Evolutionary conservation across 2,329 filamentous ascomycete species (phyloP), one percentile per base, ranked within the genome.

Genomic region (Hymenoscyphus repandus): DNA sequence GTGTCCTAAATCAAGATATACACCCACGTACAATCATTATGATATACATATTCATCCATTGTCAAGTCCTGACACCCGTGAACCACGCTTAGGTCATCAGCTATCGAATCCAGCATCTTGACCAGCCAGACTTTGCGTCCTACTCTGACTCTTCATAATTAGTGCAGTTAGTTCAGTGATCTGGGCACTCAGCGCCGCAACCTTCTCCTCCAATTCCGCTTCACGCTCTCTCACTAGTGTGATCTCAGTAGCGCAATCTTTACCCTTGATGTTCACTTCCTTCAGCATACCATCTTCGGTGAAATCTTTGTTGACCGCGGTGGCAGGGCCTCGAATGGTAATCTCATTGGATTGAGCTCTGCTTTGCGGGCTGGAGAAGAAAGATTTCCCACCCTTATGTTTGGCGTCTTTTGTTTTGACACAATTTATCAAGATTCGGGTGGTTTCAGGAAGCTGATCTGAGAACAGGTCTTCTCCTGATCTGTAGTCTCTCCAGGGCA

Each of bases 91-190:
- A 27, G 22, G 22, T 7, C 22, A 27, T 40, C 38, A 40, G 11
- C 18, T n/a, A 40, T 18, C 15, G 18, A 40, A 40, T 20, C 38
- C 38, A 40, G 13, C 38, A 17, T 27, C 22, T 4, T 27, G 22
- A 27, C 22, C 22, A 27, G 22, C 22, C 22, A 27, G 22, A 27
- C 22, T 27, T 27, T 27, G 22, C 4, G 6, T 58, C 65, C 13
- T 40, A 20, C 17, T 40, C 59, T 80, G 78, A 62, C 82, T 66
- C 3, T 70, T 68, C 56, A 79, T 62, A 1, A 83, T 69, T 43
- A 78, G 62, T 17, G 74, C 69, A 0, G 79, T 80, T 55, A 84
- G 67, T 49, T 74, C 74, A 56, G 82, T 78, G 58, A 85, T 80
- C 70, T 82, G 83, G 42, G 65, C 66, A 38, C 73, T 72, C 58